Base-by-base conservation (phyloP, 129 eudicot species). In the Centella asiatica region DNA sequence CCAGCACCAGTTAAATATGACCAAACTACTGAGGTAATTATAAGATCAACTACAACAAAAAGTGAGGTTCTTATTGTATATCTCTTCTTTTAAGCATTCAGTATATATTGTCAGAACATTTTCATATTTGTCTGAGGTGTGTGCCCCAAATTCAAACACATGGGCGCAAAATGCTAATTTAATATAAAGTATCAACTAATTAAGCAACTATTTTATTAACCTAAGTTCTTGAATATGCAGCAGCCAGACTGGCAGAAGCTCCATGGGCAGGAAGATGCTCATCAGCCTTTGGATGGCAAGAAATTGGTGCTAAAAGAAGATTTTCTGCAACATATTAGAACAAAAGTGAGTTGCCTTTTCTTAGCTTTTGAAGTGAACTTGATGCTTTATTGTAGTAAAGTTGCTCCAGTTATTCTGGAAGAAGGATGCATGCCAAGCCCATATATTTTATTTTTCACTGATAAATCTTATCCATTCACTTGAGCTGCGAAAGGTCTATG, bases 251-350 rank as follows among this genome's bases (percentile, higher is more conserved):
- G 37, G 57, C 74, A 70, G 72, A 82, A 75, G 60, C 36, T 63
- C 39, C 74, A 71, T 76, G 56, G 60, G 62, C 85, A 57, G 20
- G 67, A 69, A 46, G 79, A 40, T 45, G 67, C 53, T 48, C 44
- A 65, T 65, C 79, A 45, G 44, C 28, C 56, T 18, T 22, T 24
- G 31, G 71, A 62, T 33, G 77, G 71, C 54, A 82, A 68, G 60
- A 67, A 14, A 46, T 56, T 44, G 22, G 83, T 80, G 13, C 90
- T 84, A 64, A 78, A 78, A 55, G 94, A 70, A 23, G 96, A 93
- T 47, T 93, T 93, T 66, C 78, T 93, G 49, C 92, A 88, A 68
- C 99, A 93, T 78, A 93, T 93, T 73, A 83, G 99, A 75, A 66
- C 89, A 65, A 93, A 80, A 77, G 99, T 87, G 65, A 81, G 95